Percentiles rank a stretch among this genome's conserved stretches.
Conservation (phyloP, 2,329 filamentous ascomycete genomes). For the Xylaria sp. region DNA sequence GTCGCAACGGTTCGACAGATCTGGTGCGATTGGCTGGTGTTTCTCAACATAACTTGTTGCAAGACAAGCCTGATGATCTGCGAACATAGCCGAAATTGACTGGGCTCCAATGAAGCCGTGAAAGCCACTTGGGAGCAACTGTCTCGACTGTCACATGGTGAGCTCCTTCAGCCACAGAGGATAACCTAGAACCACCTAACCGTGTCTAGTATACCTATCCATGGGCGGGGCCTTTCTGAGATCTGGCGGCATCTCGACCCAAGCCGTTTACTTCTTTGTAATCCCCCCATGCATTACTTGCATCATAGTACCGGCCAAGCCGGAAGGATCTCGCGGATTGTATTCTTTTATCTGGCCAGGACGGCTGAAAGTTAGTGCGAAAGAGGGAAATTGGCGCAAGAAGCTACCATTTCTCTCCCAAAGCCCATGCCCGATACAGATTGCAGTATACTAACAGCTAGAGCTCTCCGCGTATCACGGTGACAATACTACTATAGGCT, state of each 20-base stretch:
- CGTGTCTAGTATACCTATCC: slow-evolving; percentile 32
- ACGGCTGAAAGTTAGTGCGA: slow-evolving; percentile 24
- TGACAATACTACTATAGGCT: slow-evolving; percentile 21
- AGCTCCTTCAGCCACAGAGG: slow-evolving; percentile 20
- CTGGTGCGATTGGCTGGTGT: slow-evolving; percentile 14
- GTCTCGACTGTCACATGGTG: slow-evolving; percentile 38
- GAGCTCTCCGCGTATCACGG: slow-evolving; percentile 35
- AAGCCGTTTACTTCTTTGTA: slow-evolving; percentile 6
- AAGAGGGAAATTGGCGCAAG: slow-evolving; percentile 23
- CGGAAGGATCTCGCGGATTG: slow-evolving; percentile 29
- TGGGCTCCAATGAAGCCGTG: slow-evolving; percentile 31
- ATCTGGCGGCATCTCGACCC: slow-evolving; percentile 12
- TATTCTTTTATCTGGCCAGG: slow-evolving; percentile 12
- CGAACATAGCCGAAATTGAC: slow-evolving; percentile 22
- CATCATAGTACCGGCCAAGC: slow-evolving; percentile 20
- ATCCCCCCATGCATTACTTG: slow-evolving; percentile 16
- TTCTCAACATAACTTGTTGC: slow-evolving; percentile 20
- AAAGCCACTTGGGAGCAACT: slow-evolving; percentile 31
- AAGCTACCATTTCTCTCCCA: slow-evolving; percentile 14
- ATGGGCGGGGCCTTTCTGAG: slow-evolving; percentile 23
- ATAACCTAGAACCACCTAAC: no score
- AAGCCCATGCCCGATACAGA: slow-evolving; percentile 6
- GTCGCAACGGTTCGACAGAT: slow-evolving; percentile 8
- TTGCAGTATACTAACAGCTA: slow-evolving; percentile 1
- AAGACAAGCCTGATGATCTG: slow-evolving; percentile 3